These are phyloP conservation scores for Cornus suecica DNA, from an alignment of 148 eudicot genomes.

Conservation along the genomic window DNA sequence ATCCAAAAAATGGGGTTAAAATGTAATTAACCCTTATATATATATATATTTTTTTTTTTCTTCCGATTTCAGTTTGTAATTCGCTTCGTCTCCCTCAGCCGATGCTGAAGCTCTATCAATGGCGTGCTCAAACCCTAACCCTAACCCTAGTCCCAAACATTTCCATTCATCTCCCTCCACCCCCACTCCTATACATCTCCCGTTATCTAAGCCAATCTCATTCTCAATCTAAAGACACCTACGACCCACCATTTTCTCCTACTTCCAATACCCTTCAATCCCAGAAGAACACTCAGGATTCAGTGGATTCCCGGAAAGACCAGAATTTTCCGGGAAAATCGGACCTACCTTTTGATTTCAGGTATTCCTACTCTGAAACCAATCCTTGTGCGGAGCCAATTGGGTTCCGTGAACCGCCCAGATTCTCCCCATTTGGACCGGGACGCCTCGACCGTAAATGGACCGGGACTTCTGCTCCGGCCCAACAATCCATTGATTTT, in stretches of 20 bases:
- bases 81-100: background rate
- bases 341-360: conserved; percentile 78
- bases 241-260: conserved; percentile 86
- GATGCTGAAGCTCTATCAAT: conserved; percentile 38
- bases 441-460: conserved; percentile 85
- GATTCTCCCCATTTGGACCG: conserved; percentile 89
- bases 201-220: conserved; percentile 14
- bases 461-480: conserved; percentile 83
- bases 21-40: too few species aligned
- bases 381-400: conserved; percentile 51
- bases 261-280: conserved; percentile 28
- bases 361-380: conserved; percentile 80
- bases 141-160: background rate
- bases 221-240: conserved; percentile 24
- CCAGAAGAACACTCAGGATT: conserved; percentile 5
- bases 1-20: too few species aligned
- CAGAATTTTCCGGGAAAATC: conserved; percentile 30
- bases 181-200: conserved; percentile 7
- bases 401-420: conserved; percentile 79
- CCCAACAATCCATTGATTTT: conserved; percentile 16
- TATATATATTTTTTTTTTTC: too few species aligned
- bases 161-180: background rate
- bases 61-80: too few species aligned
- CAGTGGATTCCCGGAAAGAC: conserved; percentile 11
- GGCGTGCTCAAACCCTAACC: conserved; percentile 34